These are phyloP conservation scores for Melaleuca quinquenervia DNA, from an alignment of 345 rosid genomes.

Conservation along the genomic window DNA sequence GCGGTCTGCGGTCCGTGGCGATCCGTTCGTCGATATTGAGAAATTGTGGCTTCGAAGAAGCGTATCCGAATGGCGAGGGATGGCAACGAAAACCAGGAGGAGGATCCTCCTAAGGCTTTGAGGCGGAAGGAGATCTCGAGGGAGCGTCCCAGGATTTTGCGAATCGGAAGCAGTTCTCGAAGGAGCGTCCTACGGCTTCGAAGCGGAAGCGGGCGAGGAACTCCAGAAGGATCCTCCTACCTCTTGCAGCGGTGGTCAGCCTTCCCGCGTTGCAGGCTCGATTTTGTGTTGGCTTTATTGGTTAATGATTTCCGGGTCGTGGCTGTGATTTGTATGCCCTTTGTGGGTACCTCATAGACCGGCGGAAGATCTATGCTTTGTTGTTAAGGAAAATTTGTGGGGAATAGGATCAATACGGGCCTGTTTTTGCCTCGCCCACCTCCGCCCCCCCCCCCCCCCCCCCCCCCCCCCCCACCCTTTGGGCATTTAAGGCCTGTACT, in stretches of 20 bases:
- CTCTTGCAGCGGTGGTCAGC: not conserved
- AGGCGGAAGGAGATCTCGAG: not conserved
- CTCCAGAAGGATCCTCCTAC: not conserved
- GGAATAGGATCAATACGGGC: too few species aligned
- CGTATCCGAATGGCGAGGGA: not conserved
- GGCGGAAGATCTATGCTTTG: too few species aligned
- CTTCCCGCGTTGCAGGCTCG: not conserved
- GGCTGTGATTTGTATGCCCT: too few species aligned
- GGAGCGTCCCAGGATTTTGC: not conserved
- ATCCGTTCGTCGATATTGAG: not conserved
- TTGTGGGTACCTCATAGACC: too few species aligned
- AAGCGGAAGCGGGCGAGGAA: not conserved
- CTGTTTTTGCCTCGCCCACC: too few species aligned
- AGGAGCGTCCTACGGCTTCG: not conserved
- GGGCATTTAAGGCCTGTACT: too few species aligned
- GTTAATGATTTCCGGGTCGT: too few species aligned
- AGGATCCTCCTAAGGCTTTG: not conserved
- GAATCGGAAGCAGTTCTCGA: not conserved
- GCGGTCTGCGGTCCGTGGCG: not conserved
- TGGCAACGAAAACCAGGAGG: not conserved
- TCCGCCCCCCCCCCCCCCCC: too few species aligned
- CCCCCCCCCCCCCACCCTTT: too few species aligned
- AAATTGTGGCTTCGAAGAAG: not conserved
- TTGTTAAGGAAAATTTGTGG: too few species aligned
- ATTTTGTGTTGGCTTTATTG: too few species aligned